Evolutionary conservation across 176 grass and related monocot species (phyloP).

Genomic region (Dactylis glomerata): DNA sequence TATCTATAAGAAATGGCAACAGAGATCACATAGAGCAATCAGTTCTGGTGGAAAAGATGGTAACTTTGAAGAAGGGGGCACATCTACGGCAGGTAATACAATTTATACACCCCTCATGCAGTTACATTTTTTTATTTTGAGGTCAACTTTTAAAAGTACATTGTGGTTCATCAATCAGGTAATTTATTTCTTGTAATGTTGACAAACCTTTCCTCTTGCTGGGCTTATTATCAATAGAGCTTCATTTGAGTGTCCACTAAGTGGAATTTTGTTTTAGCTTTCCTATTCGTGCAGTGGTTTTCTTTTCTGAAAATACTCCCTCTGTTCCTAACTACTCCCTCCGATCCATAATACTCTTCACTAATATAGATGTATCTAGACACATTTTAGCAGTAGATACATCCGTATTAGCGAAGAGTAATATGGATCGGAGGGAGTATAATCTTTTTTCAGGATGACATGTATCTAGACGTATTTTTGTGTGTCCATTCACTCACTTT

Average conservation of each 20-base stretch:
- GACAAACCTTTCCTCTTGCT: neutral
- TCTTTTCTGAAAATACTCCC: neutral
- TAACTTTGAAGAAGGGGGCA: slow-evolving; percentile 26
- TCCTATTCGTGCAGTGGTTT: neutral
- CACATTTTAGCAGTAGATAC: too few relatives aligned
- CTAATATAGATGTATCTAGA: too few relatives aligned
- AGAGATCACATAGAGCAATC: slow-evolving; percentile 70
- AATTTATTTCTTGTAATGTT: neutral
- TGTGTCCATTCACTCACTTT: too few relatives aligned
- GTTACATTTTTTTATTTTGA: neutral
- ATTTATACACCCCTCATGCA: neutral
- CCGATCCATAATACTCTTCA: too few relatives aligned
- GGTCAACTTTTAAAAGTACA: neutral
- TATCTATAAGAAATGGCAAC: slow-evolving; percentile 89
- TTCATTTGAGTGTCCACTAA: neutral
- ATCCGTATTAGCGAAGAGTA: too few relatives aligned
- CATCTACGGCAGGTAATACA: slow-evolving; percentile 39
- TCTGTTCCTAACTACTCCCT: too few relatives aligned
- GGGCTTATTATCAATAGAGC: neutral
- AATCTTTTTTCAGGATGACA: too few relatives aligned
- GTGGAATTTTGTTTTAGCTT: neutral
- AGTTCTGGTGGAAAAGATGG: slow-evolving; percentile 51
- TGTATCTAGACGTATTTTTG: too few relatives aligned
- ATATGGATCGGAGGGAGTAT: too few relatives aligned
- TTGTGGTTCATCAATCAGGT: neutral